Evolutionary conservation across 2,329 filamentous ascomycete genomes (phyloP).

Genomic region (Thielaviopsis ethacetica): DNA sequence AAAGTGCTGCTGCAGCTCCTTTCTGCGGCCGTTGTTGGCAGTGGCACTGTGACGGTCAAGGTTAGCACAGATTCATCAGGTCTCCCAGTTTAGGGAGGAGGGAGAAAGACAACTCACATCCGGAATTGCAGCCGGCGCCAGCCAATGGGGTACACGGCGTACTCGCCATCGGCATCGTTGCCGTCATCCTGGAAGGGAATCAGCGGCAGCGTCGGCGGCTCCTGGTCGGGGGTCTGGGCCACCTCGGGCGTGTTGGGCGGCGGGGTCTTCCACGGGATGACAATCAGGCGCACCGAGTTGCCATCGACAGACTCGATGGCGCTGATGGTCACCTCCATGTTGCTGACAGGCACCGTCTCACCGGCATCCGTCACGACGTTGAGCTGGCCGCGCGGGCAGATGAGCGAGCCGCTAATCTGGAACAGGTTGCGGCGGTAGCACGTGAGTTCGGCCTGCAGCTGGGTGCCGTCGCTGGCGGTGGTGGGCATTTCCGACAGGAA

Average conservation of each 20-base stretch:
- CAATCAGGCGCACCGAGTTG: slow-evolving; percentile 81
- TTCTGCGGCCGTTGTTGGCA: slow-evolving; percentile 85
- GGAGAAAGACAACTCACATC: slow-evolving; percentile 33
- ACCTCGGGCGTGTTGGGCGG: slow-evolving; percentile 60
- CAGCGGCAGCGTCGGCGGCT: slow-evolving; percentile 68
- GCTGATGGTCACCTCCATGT: slow-evolving; percentile 74
- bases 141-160: slow-evolving; percentile 78
- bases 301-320: slow-evolving; percentile 92
- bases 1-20: slow-evolving; percentile 94
- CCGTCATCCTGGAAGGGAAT: slow-evolving; percentile 48
- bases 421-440: slow-evolving; percentile 94
- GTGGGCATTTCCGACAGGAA: slow-evolving; percentile 68
- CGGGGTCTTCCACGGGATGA: slow-evolving; percentile 95
- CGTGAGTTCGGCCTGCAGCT: slow-evolving; percentile 66
- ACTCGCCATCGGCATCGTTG: slow-evolving; percentile 53
- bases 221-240: slow-evolving; percentile 54
- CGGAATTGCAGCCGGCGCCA: slow-evolving; percentile 91
- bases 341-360: slow-evolving; percentile 66
- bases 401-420: slow-evolving; percentile 82
- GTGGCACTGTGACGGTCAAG: slow-evolving; percentile 47
- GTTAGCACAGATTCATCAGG: slow-evolving; percentile 13
- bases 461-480: slow-evolving; percentile 37
- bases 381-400: slow-evolving; percentile 59
- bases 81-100: not conserved
- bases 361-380: slow-evolving; percentile 73